These are phyloP conservation scores for Aspergillus tamarii DNA, from an alignment of 2,329 filamentous ascomycete genomes.

Conservation along the genomic window DNA sequence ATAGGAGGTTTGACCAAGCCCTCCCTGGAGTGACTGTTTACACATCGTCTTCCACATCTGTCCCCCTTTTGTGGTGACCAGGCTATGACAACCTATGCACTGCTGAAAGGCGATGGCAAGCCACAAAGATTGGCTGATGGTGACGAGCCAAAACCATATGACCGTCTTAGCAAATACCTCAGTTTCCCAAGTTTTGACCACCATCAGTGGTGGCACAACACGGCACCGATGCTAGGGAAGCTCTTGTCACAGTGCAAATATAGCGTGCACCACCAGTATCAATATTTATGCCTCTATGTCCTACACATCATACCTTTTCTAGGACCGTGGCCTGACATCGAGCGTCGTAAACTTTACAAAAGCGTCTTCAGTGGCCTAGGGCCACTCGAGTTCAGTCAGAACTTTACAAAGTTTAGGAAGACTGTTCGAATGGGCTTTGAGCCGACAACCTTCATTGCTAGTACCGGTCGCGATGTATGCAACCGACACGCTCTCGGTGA, in stretches of 20 bases:
- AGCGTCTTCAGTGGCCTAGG: not conserved
- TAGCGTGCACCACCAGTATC: constrained; percentile 15
- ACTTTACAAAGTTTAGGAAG: constrained; percentile 5
- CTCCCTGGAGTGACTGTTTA: no score
- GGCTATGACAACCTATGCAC: not conserved
- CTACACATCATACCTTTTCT: constrained; percentile 14
- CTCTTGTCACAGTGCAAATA: constrained; percentile 14
- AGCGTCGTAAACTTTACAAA: not conserved
- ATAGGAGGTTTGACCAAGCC: no score
- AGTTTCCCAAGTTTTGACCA: constrained; percentile 15
- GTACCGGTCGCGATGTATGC: constrained; percentile 6
- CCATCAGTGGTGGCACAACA: constrained; percentile 15
- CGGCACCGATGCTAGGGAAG: constrained; percentile 12
- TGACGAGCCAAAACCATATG: not conserved
- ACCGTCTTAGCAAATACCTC: not conserved
- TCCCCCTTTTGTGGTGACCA: no score
- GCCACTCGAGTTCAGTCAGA: constrained; percentile 12
- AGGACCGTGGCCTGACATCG: not conserved
- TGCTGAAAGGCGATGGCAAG: not conserved
- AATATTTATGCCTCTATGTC: constrained; percentile 14
- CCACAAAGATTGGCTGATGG: no score
- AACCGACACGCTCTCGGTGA: constrained; percentile 9
- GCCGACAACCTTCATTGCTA: constrained; percentile 10
- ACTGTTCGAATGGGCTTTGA: constrained; percentile 13
- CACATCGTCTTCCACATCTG: no score